These are phyloP conservation scores for Plectosphaerella plurivora DNA, from an alignment of 2,329 filamentous ascomycete genomes.

Conservation along the genomic window DNA sequence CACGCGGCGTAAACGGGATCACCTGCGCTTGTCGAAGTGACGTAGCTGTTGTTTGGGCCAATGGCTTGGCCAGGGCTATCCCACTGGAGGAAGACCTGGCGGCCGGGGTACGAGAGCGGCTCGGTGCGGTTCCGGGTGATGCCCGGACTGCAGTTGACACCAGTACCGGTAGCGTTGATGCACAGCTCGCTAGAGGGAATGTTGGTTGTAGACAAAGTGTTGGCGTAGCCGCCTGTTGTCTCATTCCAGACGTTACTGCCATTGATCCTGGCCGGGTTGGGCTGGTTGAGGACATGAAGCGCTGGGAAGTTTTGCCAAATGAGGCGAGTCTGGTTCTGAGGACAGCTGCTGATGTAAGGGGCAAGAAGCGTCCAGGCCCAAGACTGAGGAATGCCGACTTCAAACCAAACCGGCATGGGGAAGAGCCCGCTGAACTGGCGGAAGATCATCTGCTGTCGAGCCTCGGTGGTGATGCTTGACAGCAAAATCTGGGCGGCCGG, in stretches of 20 bases:
- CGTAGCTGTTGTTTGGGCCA: slow-evolving; percentile 79
- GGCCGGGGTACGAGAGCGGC: slow-evolving; percentile 71
- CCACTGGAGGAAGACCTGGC: slow-evolving; percentile 68
- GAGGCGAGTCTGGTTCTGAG: slow-evolving; percentile 66
- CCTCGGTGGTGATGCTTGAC: slow-evolving; percentile 74
- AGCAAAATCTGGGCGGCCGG: slow-evolving; percentile 69
- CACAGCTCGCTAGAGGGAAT: slow-evolving; percentile 46
- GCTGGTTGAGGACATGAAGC: slow-evolving; percentile 68
- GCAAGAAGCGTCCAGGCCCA: slow-evolving; percentile 82
- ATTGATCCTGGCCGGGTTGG: slow-evolving; percentile 66
- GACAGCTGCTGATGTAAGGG: slow-evolving; percentile 76
- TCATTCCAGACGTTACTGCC: slow-evolving; percentile 59
- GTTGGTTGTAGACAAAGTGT: slow-evolving; percentile 46
- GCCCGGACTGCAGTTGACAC: slow-evolving; percentile 56
- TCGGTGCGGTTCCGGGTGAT: slow-evolving; percentile 65
- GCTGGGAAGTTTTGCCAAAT: slow-evolving; percentile 83
- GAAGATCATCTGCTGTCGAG: slow-evolving; percentile 80
- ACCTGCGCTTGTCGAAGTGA: slow-evolving; percentile 58
- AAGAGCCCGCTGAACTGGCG: slow-evolving; percentile 76
- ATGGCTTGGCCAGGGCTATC: slow-evolving; percentile 63
- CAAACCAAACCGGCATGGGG: slow-evolving; percentile 81
- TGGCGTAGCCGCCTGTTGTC: slow-evolving; percentile 55
- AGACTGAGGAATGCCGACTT: slow-evolving; percentile 73
- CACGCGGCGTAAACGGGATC: slow-evolving; percentile 66
- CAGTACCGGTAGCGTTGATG: slow-evolving; percentile 47